Percentiles rank a stretch among this genome's conserved stretches.
Evolutionary conservation across 306 rosid species (phyloP).

Genomic region (Pterocarpus macrocarpus): DNA sequence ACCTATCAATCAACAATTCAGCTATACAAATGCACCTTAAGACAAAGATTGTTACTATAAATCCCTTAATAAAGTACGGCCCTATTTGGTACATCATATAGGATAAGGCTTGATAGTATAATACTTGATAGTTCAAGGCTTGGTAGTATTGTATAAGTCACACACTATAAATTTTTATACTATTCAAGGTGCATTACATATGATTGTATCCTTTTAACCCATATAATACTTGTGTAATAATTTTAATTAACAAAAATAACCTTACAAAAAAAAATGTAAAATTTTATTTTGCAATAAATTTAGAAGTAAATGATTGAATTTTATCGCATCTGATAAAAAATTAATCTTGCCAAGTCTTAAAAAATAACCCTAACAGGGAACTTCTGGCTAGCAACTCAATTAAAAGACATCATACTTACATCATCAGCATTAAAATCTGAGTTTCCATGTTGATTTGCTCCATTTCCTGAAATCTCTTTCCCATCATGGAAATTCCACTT

Average conservation of each 20-base stretch:
- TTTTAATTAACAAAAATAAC: neutral
- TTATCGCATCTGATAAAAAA: neutral
- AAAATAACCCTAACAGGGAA: conserved; percentile 8
- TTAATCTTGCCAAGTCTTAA: neutral
- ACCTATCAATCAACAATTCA: conserved; percentile 29
- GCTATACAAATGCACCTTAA: conserved; percentile 12
- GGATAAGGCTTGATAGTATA: neutral
- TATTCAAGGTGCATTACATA: too few relatives aligned
- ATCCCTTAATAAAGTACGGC: neutral
- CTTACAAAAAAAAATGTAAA: neutral
- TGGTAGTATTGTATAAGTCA: too few relatives aligned
- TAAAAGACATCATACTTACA: conserved; percentile 62
- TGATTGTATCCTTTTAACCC: neutral
- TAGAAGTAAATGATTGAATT: neutral
- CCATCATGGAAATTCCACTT: conserved; percentile 70
- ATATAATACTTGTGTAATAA: neutral
- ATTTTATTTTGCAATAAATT: neutral
- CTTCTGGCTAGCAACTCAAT: neutral
- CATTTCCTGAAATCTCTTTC: conserved; percentile 74
- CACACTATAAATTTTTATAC: neutral
- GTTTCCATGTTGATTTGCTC: conserved; percentile 69
- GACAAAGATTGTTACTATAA: neutral
- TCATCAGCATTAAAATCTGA: conserved; percentile 69
- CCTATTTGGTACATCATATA: too few relatives aligned
- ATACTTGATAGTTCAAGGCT: neutral